Evolutionary conservation across 768 basidiomycete genomes (phyloP), one percentile per base, ranked within the genome.

Genomic region (Suillus tomentosus): DNA sequence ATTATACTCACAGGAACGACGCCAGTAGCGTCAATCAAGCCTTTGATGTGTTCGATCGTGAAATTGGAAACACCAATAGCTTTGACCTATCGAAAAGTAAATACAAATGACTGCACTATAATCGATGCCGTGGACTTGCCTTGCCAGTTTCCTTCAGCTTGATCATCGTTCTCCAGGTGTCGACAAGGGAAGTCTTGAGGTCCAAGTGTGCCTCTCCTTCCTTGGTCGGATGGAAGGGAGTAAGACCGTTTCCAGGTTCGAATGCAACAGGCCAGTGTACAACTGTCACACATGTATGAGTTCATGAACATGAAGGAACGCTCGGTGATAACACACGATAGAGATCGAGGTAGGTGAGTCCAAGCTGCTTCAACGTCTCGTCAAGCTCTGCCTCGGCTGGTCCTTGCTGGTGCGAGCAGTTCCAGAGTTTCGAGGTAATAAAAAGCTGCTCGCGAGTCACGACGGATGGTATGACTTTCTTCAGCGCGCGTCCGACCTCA

Each of bases 31-130:
- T 82, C 75, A 65, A 86, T 86, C 70, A 95, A 82, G 13, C 81
- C 88, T 72, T 91, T 77, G 62, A 95, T 74, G 55, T 90, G 81
- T 48, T 80, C 79, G 61, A 88, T 76, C 19, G 83, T 86, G 77
- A 92, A 93, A 84, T 95, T 95, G 69, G 89, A 91, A 6, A 96
- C 92, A 62, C 93, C 94, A 67, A 95, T 79, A 1, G 84, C 81
- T 72, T 79, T 83, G 72, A 89, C 89, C 85, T 88, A 64, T 17
- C 51, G 15, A 43, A 37, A 17, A 3, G 9, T 58, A 64, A 51
- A 62, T 54, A 24, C 19, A 27, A 39, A 61, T 15, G 27, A 27
- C 50, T 3, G 17, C 19, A 13, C 53, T 17, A 19, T 17, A 3
- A 15, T 31, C 24, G 61, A 19, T 40, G 4, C 47, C 3, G 22